A percentile compares a stretch with the other conserved stretches of the same genome.
phyloP scores from a whole-genome alignment of 2,329 filamentous ascomycete species.

The Clonostachys rhizophaga region DNA sequence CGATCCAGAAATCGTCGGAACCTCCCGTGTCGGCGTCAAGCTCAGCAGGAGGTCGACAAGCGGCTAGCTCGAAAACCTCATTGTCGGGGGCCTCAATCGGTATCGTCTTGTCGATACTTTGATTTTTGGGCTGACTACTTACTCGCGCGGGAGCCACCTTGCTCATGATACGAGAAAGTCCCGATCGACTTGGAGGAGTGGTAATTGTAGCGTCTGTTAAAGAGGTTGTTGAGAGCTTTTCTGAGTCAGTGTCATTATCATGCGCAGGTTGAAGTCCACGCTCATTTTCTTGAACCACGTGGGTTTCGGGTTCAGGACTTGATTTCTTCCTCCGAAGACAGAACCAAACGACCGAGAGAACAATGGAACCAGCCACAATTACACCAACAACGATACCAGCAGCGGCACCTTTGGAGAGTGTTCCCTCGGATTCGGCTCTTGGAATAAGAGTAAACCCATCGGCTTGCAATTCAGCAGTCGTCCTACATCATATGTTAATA shows the following conservation, averaged over 20 bases:
- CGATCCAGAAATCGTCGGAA: slow-evolving; percentile 12
- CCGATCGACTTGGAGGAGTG: too few relatives aligned
- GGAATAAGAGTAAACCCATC: too few relatives aligned
- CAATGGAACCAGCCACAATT: slow-evolving; percentile 20
- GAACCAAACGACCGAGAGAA: slow-evolving; percentile 21
- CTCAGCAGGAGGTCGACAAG: slow-evolving; percentile 38
- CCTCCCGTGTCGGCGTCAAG: slow-evolving; percentile 29
- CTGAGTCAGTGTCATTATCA: slow-evolving; percentile 28
- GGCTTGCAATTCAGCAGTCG: too few relatives aligned
- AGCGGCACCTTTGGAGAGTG: slow-evolving; percentile 33
- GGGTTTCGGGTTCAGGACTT: too few relatives aligned
- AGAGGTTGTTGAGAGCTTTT: slow-evolving; percentile 20
- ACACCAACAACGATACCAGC: slow-evolving; percentile 41
- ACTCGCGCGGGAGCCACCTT: too few relatives aligned
- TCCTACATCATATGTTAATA: too few relatives aligned
- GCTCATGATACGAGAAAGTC: too few relatives aligned
- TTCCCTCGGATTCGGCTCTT: slow-evolving; percentile 1
- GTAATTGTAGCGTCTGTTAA: slow-evolving; percentile 8
- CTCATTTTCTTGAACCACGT: too few relatives aligned
- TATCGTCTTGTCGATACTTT: slow-evolving; percentile 10
- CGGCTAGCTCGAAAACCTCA: slow-evolving; percentile 48
- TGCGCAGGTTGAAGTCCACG: too few relatives aligned
- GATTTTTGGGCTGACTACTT: too few relatives aligned
- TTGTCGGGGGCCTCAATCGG: slow-evolving; percentile 31
- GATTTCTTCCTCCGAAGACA: slow-evolving; percentile 17